A percentile compares a stretch with the other conserved stretches of the same genome.
Conservation (phyloP, 148 eudicot species). For the Rhododendron kiyosumense region DNA sequence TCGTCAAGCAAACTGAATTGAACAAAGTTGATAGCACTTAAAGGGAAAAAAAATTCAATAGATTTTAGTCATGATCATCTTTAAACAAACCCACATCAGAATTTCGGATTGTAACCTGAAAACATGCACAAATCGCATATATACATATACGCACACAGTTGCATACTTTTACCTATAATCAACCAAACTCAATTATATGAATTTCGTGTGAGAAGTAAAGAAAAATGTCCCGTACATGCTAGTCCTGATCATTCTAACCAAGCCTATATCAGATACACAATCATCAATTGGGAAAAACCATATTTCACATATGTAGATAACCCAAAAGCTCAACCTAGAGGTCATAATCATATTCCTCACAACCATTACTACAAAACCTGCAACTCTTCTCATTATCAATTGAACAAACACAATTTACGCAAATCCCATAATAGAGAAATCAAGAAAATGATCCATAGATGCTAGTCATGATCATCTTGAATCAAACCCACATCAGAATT, state of each 20-base stretch:
- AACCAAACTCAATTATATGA: neutral
- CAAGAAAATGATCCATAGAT: neutral
- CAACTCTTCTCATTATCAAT: neutral
- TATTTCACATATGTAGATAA: neutral
- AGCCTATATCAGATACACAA: neutral
- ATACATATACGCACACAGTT: neutral
- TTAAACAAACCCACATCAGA: constrained; percentile 1
- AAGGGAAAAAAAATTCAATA: neutral
- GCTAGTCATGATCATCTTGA: neutral
- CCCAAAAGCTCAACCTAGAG: neutral
- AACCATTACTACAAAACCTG: neutral
- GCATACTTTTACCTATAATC: neutral
- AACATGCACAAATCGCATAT: neutral
- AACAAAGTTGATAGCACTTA: neutral
- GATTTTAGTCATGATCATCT: neutral
- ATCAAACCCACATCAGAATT: neutral
- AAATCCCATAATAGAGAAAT: neutral
- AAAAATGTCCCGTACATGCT: neutral
- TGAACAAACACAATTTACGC: neutral
- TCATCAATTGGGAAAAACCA: neutral
- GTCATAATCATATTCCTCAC: neutral
- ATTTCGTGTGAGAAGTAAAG: neutral
- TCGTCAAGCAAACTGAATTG: neutral
- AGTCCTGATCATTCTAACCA: neutral
- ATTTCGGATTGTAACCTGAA: neutral